Evolutionary conservation across 2,329 filamentous ascomycete species (phyloP).

Genomic region (Fusarium pseudonygamai): DNA sequence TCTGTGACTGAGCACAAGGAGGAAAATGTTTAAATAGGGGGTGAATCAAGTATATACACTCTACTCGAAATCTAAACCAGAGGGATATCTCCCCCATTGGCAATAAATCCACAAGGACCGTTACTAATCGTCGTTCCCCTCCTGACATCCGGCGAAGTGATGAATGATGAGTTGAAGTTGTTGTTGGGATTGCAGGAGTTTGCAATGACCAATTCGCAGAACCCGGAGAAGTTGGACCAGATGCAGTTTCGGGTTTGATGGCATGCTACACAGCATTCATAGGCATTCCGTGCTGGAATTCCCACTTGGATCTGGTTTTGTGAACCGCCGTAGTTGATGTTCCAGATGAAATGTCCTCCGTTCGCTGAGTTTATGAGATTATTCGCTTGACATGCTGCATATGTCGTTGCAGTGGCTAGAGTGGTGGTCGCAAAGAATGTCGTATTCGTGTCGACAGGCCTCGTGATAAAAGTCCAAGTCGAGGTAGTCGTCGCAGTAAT

Average conservation of each 20-base stretch:
- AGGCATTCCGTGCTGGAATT: background rate
- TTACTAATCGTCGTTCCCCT: background rate
- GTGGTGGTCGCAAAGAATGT: background rate
- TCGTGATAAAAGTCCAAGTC: background rate
- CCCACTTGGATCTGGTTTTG: background rate
- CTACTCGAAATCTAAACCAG: background rate
- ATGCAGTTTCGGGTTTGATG: background rate
- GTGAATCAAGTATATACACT: background rate
- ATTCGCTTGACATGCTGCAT: background rate
- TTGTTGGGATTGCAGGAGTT: background rate
- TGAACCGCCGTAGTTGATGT: background rate
- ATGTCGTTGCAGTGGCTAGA: background rate
- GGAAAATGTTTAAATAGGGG: slow-evolving; percentile 17
- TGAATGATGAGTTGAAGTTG: background rate
- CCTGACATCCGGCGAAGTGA: background rate
- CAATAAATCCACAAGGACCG: background rate
- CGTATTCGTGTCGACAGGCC: background rate
- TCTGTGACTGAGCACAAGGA: slow-evolving; percentile 37
- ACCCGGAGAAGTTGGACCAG: background rate
- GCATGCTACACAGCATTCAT: background rate
- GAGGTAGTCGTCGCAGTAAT: background rate
- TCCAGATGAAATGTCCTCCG: background rate
- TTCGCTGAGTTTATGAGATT: background rate
- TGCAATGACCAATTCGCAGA: background rate
- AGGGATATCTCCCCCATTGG: background rate